Evolutionary conservation across 305 asterid species (phyloP).

Genomic region (Caryopteris hybrid): DNA sequence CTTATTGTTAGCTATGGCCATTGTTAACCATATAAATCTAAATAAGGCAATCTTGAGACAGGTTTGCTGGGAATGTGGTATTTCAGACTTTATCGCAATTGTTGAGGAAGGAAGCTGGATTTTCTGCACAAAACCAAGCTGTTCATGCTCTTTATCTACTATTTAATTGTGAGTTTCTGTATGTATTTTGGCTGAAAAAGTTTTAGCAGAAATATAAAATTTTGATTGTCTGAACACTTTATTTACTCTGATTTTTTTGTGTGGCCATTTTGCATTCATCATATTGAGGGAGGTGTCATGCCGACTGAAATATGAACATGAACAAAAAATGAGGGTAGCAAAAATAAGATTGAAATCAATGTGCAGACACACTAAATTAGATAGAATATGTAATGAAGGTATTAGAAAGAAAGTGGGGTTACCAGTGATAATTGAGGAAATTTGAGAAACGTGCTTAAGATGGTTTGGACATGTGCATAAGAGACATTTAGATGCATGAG

Average conservation of each 20-base stretch:
- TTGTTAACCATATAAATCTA: slow-evolving; percentile 14
- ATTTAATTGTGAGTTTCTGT: slow-evolving; percentile 66
- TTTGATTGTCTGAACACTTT: background rate
- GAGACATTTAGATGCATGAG: background rate
- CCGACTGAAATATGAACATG: background rate
- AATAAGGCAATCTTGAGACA: slow-evolving; percentile 25
- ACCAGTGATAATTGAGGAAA: background rate
- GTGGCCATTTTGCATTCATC: background rate
- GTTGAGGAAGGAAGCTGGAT: slow-evolving; percentile 64
- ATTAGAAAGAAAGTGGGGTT: background rate
- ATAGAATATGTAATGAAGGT: background rate
- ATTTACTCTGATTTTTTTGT: background rate
- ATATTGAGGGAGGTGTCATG: background rate
- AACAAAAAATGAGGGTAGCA: background rate
- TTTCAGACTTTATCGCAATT: slow-evolving; percentile 57
- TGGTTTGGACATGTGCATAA: background rate
- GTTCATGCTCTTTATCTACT: slow-evolving; percentile 73
- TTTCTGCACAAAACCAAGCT: slow-evolving; percentile 66
- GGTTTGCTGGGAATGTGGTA: slow-evolving; percentile 54
- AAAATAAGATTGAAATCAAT: background rate
- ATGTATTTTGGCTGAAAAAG: slow-evolving; percentile 11
- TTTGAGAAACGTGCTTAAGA: background rate
- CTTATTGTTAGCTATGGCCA: slow-evolving; percentile 10
- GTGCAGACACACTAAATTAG: background rate
- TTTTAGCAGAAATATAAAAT: background rate